phyloP scores from a whole-genome alignment of 2,329 filamentous ascomycete species.

The Calonectria hongkongensis region DNA sequence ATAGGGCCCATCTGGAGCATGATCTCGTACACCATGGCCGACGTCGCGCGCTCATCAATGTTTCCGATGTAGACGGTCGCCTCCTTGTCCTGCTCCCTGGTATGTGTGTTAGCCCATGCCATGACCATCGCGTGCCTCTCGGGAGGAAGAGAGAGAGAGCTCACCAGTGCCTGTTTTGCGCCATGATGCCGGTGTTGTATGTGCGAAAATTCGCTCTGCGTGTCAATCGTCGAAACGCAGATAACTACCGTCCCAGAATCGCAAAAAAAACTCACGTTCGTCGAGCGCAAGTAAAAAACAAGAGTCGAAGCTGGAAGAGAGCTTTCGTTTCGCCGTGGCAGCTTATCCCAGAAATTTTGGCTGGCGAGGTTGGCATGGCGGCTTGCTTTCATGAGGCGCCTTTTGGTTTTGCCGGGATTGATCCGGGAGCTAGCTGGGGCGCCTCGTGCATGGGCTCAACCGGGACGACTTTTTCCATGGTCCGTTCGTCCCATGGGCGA shows the following conservation, averaged over 20 bases:
- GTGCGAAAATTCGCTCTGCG: conserved; percentile 18
- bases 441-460: not conserved
- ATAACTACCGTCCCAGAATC: not conserved
- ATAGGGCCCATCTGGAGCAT: conserved; percentile 99
- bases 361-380: conserved; percentile 46
- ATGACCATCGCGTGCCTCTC: not conserved
- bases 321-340: conserved; percentile 34
- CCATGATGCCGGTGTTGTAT: conserved; percentile 71
- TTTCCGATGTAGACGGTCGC: conserved; percentile 99
- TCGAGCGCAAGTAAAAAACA: conserved; percentile 26
- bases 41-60: conserved; percentile 95
- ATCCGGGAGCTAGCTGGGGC: conserved; percentile 46
- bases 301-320: conserved; percentile 35
- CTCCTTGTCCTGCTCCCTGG: conserved; percentile 97
- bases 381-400: conserved; percentile 41
- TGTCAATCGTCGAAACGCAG: not conserved
- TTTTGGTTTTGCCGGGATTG: conserved; percentile 55
- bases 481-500: conserved; percentile 45
- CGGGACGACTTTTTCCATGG: conserved; percentile 53
- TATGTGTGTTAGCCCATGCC: conserved; percentile 43
- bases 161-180: conserved; percentile 84
- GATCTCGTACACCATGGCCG: conserved; percentile 95
- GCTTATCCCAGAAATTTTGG: conserved; percentile 53
- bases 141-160: conserved; percentile 42
- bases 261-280: conserved; percentile 6